Conservation (phyloP, 192 early-diverging fungal genomes). For the Kickxella alabastrina region DNA sequence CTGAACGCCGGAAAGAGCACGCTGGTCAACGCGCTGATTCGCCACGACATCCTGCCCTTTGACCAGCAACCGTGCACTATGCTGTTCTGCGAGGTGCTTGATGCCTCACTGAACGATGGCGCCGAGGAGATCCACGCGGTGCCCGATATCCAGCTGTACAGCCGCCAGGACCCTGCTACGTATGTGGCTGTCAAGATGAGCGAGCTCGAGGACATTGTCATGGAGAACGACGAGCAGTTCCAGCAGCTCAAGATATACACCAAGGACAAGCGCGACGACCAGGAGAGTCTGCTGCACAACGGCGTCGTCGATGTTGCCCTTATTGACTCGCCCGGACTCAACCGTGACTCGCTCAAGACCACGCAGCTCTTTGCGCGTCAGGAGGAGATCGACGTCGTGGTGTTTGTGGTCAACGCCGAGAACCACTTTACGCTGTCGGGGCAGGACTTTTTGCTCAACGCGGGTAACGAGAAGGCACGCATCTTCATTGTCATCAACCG, state of each 20-base stretch:
- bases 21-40: conserved; percentile 93
- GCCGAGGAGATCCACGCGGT: conserved; percentile 93
- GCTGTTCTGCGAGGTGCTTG: conserved; percentile 94
- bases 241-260: conserved; percentile 92
- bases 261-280: conserved; percentile 44
- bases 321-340: conserved; percentile 98
- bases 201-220: conserved; percentile 76
- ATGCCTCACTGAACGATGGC: conserved; percentile 83
- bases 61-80: conserved; percentile 99
- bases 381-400: conserved; percentile 98
- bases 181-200: conserved; percentile 65
- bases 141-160: conserved; percentile 62
- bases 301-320: conserved; percentile 94
- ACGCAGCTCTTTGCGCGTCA: conserved; percentile 95
- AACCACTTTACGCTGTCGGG: conserved; percentile 99
- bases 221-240: conserved; percentile 77
- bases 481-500: conserved; percentile 98
- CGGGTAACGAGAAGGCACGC: conserved; percentile 97
- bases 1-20: conserved; percentile 97
- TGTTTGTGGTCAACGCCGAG: conserved; percentile 98
- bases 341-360: conserved; percentile 97
- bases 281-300: conserved; percentile 83
- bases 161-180: conserved; percentile 65
- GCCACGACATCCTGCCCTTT: conserved; percentile 82
- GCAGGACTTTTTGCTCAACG: conserved; percentile 92